These are phyloP conservation scores for Leptographium lundbergii DNA, from an alignment of 2,329 filamentous ascomycete species.

Conservation along the genomic window DNA sequence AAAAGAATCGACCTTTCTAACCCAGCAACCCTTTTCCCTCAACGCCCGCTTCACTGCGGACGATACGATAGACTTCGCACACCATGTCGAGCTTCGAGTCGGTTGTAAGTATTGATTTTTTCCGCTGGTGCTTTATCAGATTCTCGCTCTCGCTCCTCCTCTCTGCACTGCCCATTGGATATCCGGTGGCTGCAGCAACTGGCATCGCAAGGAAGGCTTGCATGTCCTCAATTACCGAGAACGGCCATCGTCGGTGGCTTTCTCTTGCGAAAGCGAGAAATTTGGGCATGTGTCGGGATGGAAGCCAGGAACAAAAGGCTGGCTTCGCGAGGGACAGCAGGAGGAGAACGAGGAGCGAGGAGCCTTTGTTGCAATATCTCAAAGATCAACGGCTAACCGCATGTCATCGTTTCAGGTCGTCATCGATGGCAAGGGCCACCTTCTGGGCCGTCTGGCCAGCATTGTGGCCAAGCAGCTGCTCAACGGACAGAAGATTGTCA, in stretches of 20 bases:
- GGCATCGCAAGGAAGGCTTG: neutral
- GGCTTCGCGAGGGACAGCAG: neutral
- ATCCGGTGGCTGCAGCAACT: neutral
- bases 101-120: conserved; percentile 45
- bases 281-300: neutral
- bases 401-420: conserved; percentile 54
- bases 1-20: neutral
- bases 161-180: neutral
- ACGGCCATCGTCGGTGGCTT: neutral
- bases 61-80: conserved; percentile 8
- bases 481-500: conserved; percentile 97
- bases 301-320: neutral
- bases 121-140: neutral
- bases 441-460: conserved; percentile 96
- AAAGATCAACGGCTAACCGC: conserved; percentile 2
- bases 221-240: neutral
- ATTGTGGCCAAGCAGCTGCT: conserved; percentile 99
- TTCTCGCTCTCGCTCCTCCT: neutral
- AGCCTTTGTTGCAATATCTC: neutral
- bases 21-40: neutral
- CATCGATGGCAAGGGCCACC: conserved; percentile 99
- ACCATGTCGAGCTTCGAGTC: conserved; percentile 59
- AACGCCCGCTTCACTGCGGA: conserved; percentile 10
- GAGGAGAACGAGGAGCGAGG: neutral
- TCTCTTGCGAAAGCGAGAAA: neutral